These are phyloP conservation scores for Colletotrichum sp. DNA, from an alignment of 2,329 filamentous ascomycete species.

Conservation along the genomic window DNA sequence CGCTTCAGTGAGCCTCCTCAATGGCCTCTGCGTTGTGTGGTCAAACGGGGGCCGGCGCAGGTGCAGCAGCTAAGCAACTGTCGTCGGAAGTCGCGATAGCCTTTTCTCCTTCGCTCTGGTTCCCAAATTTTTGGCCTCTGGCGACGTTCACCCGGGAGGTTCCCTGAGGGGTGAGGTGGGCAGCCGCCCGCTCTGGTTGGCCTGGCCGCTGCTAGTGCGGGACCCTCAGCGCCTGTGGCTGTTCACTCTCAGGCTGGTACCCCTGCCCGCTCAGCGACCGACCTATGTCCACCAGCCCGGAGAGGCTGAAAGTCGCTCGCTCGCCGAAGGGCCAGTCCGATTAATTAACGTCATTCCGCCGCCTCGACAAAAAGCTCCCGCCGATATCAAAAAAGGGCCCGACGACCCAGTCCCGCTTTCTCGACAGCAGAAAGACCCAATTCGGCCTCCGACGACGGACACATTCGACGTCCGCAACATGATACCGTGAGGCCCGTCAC, in stretches of 20 bases:
- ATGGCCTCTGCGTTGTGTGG: neutral
- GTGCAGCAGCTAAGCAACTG: conserved; percentile 23
- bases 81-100: neutral
- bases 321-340: neutral
- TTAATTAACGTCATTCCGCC: conserved; percentile 20
- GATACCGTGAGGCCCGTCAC: conserved; percentile 9
- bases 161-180: neutral
- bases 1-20: conserved; percentile 13
- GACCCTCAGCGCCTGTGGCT: neutral
- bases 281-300: conserved; percentile 18
- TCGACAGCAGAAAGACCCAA: conserved; percentile 5
- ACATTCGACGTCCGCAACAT: neutral
- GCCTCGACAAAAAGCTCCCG: neutral
- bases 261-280: neutral
- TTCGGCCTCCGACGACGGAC: neutral
- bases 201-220: neutral
- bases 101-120: neutral
- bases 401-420: conserved; percentile 4
- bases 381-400: neutral
- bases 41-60: neutral
- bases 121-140: conserved; percentile 18
- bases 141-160: neutral
- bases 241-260: neutral
- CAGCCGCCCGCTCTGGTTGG: conserved; percentile 3
- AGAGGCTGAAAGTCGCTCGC: conserved; percentile 20